Percentiles rank a stretch among this genome's conserved stretches.
phyloP scores from a whole-genome alignment of 164 flowering plant genomes.

The Saururus chinensis region DNA sequence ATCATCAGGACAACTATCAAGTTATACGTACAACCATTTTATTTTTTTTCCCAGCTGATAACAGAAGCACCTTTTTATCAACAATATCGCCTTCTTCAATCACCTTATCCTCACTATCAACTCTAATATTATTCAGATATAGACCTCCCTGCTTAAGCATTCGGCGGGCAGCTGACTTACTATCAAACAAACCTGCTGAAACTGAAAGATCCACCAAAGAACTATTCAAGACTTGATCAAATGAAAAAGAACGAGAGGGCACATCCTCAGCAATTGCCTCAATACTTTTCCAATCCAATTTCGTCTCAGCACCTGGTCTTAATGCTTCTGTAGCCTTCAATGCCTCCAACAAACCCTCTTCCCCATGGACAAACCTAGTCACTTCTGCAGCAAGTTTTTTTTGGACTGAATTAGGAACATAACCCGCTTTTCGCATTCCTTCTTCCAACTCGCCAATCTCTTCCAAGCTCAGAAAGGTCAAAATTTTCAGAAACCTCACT shows the following conservation, averaged over 20 bases:
- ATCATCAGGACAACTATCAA: slow-evolving; percentile 4
- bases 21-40: slow-evolving; percentile 64
- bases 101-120: slow-evolving; percentile 56
- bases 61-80: slow-evolving; percentile 60
- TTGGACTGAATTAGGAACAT: slow-evolving; percentile 62
- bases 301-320: slow-evolving; percentile 68
- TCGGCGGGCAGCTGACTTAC: slow-evolving; percentile 69
- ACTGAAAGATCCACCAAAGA: slow-evolving; percentile 63
- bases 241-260: slow-evolving; percentile 47
- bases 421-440: slow-evolving; percentile 43
- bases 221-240: slow-evolving; percentile 36
- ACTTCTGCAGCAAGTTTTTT: slow-evolving; percentile 72
- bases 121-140: slow-evolving; percentile 59
- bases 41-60: slow-evolving; percentile 86
- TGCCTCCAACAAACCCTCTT: slow-evolving; percentile 67
- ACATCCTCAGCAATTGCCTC: slow-evolving; percentile 64
- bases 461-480: slow-evolving; percentile 61
- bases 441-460: slow-evolving; percentile 46
- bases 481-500: slow-evolving; percentile 55
- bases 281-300: slow-evolving; percentile 51
- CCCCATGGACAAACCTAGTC: slow-evolving; percentile 74
- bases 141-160: slow-evolving; percentile 76
- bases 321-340: slow-evolving; percentile 72
- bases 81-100: slow-evolving; percentile 58
- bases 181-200: slow-evolving; percentile 56